Conservation (phyloP, 2,329 filamentous ascomycete species). For the Alternaria atra region DNA sequence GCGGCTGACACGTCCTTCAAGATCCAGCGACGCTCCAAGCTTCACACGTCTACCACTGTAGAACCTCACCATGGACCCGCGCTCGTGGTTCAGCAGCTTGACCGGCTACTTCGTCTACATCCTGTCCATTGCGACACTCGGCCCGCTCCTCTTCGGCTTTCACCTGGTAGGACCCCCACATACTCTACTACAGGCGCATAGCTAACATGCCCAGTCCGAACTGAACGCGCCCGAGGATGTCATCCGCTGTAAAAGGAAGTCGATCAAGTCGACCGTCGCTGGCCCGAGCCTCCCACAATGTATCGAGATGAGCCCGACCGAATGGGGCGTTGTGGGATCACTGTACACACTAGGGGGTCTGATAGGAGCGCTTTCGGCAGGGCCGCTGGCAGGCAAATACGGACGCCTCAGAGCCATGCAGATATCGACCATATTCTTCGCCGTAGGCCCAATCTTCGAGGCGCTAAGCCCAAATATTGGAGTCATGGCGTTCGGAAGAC, state of each 20-base stretch:
- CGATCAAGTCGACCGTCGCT: conserved; percentile 53
- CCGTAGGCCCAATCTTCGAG: conserved; percentile 78
- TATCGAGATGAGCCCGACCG: conserved; percentile 83
- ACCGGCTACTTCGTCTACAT: conserved; percentile 82
- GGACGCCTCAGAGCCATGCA: conserved; percentile 82
- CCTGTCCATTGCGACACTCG: conserved; percentile 79
- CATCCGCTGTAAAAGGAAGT: conserved; percentile 80
- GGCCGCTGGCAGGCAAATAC: conserved; percentile 77
- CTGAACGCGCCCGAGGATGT: conserved; percentile 95
- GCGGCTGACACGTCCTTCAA: conserved; percentile 12
- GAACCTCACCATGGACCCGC: conserved; percentile 46
- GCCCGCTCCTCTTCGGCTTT: conserved; percentile 92
- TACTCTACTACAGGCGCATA: not conserved
- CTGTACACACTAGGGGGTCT: conserved; percentile 92
- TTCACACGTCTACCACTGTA: conserved; percentile 16
- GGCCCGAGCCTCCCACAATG: conserved; percentile 71
- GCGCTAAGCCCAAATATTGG: conserved; percentile 73
- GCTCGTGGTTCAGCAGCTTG: conserved; percentile 58
- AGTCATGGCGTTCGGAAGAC: conserved; percentile 75
- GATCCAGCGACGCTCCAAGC: not conserved
- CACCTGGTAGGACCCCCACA: conserved; percentile 71
- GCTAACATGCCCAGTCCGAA: conserved; percentile 71
- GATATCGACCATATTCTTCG: conserved; percentile 77
- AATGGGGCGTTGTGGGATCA: conserved; percentile 87
- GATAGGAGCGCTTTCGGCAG: conserved; percentile 79